A percentile compares a stretch with the other conserved stretches of the same genome.
Conservation (phyloP, 208 protist genomes). For the Naegleria lovaniensis region DNA sequence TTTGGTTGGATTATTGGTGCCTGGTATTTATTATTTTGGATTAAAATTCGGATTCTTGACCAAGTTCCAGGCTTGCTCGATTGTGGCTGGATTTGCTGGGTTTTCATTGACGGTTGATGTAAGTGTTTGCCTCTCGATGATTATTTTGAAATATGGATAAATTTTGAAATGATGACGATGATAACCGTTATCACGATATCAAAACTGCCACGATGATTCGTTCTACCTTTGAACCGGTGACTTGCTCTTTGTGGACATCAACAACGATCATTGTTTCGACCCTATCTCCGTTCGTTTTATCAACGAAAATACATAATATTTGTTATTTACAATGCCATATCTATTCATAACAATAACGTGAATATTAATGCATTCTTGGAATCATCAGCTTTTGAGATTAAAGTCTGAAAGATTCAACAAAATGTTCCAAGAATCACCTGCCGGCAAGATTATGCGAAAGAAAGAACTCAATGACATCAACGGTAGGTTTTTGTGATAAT, state of each 20-base stretch:
- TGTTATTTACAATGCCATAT: no score
- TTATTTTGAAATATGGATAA: not conserved
- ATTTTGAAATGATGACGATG: no score
- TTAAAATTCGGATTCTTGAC: constrained; percentile 5
- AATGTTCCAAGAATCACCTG: not conserved
- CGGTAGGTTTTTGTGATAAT: not conserved
- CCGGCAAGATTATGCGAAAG: not conserved
- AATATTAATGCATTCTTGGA: no score
- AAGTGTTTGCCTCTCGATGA: not conserved
- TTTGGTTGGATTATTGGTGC: not conserved
- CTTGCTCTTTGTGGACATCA: no score
- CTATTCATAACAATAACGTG: no score
- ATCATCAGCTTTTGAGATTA: constrained; percentile 18
- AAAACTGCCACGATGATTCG: no score
- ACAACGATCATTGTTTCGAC: no score
- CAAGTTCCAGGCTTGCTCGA: not conserved
- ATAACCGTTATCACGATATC: no score
- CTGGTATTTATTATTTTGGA: constrained; percentile 17
- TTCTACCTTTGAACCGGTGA: no score
- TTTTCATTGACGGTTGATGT: not conserved
- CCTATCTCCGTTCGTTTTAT: no score
- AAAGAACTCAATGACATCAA: not conserved
- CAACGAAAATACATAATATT: no score
- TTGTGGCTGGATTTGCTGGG: not conserved
- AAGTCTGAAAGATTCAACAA: not conserved